Evolutionary conservation across 768 basidiomycete species (phyloP), one percentile per base, ranked within the genome.

Genomic region (Termitomyces sp.): DNA sequence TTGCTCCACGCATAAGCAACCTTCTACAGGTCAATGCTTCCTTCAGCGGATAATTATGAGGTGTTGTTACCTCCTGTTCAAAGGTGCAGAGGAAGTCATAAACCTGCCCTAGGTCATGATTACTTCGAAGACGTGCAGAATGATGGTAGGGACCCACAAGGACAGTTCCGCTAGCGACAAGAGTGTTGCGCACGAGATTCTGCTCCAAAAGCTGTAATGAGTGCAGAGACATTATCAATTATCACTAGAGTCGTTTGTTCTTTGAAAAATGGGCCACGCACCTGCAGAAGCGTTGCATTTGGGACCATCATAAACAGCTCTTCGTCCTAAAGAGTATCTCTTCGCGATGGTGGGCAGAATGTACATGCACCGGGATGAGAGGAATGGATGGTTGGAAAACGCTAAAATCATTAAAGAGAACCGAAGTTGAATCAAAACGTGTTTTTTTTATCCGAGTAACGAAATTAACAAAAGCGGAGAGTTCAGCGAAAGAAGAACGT

Each of bases 61-160:
- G 2, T 4, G 31, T 16, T 34, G 49, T 41, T 42, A 72, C 73
- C 68, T 76, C 75, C 60, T 71, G 68, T 58, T 74, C 71, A 18
- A 76, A 59, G 0, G 74, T 76, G 52, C 72, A 75, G 24, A 75
- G 34, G 31, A 66, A 65, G 54, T 76, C 75, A 59, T 75, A 76
- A 46, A 73, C 60, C 75, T 76, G 49, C 27, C 16, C 20, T 20
- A 24, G 8, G 15, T 27, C 16, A 16, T 45, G 12, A 61, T 39
- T 49, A 51, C 16, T 33, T 27, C 30, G 9, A 22, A 31, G 7
- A 20, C 6, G 12, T 18, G 20, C 27, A 27, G 20, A 6, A 39
- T 39, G 37, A 18, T 3, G 39, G 33, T 42, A 44, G 52, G 2
- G 30, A 30, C 63, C 31, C 18, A 72, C 71, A 57, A 72, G 61